Evolutionary conservation across 352 stramenopile genomes (phyloP).

Genomic region (Phytophthora sojae): DNA sequence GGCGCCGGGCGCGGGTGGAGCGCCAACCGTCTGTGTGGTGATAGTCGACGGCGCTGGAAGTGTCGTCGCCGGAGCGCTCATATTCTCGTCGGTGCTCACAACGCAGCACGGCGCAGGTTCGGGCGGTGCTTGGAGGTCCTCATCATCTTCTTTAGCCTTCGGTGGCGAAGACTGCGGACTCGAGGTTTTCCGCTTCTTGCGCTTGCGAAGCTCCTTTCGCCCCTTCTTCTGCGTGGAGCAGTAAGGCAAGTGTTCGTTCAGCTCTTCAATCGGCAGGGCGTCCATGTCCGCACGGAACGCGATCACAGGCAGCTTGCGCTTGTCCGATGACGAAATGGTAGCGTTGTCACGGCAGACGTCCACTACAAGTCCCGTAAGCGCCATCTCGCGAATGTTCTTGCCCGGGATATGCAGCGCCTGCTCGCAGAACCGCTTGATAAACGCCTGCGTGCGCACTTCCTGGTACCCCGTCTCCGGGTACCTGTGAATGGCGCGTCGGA

Average conservation of each 20-base stretch:
- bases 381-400: constrained; percentile 78
- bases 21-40: constrained; percentile 36
- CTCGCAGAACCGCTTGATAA: constrained; percentile 87
- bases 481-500: constrained; percentile 88
- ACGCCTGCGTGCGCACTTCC: constrained; percentile 88
- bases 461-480: constrained; percentile 94
- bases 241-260: constrained; percentile 83
- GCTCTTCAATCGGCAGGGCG: constrained; percentile 92
- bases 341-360: constrained; percentile 88
- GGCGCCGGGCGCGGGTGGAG: constrained; percentile 39
- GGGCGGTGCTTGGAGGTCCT: not conserved
- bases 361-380: constrained; percentile 90
- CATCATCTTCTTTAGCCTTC: constrained; percentile 18
- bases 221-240: constrained; percentile 76
- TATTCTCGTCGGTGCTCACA: constrained; percentile 27
- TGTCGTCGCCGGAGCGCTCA: constrained; percentile 24
- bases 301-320: constrained; percentile 83
- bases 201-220: constrained; percentile 61
- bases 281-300: constrained; percentile 97
- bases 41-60: constrained; percentile 29
- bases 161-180: constrained; percentile 14
- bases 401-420: constrained; percentile 78
- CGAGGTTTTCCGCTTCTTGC: constrained; percentile 70
- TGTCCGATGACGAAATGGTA: constrained; percentile 53
- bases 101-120: constrained; percentile 14